Evolutionary conservation across 257 asterid species (phyloP).

Genomic region (Lavandula angustifolia): DNA sequence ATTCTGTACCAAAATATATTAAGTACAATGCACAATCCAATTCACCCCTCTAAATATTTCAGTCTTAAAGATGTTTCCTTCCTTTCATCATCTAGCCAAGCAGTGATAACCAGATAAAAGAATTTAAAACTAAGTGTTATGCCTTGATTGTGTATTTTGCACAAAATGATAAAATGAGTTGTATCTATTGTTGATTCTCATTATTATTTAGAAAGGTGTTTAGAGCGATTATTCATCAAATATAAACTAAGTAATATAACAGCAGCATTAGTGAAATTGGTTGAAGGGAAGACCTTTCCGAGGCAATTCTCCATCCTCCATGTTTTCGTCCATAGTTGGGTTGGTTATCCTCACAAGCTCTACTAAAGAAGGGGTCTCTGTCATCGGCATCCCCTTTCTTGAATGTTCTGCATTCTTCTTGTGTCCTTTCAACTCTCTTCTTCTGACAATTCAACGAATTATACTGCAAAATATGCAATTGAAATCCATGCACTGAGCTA

Average conservation of each 20-base stretch:
- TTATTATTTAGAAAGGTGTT: conserved; percentile 2
- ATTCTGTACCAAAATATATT: conserved; percentile 7
- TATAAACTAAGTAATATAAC: neutral
- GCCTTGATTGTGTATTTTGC: neutral
- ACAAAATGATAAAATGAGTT: neutral
- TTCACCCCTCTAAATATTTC: conserved; percentile 2
- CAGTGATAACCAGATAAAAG: conserved; percentile 20
- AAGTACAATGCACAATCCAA: neutral
- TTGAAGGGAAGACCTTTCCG: conserved; percentile 42
- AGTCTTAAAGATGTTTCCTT: neutral
- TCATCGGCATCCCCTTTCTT: conserved; percentile 33
- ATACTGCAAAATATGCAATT: conserved; percentile 40
- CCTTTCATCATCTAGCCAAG: conserved; percentile 10
- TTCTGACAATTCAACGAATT: conserved; percentile 30
- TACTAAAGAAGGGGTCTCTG: conserved; percentile 35
- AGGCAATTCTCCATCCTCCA: conserved; percentile 26
- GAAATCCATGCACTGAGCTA: conserved; percentile 32
- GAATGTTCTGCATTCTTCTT: conserved; percentile 24
- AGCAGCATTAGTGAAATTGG: conserved; percentile 17
- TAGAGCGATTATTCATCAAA: conserved; percentile 4
- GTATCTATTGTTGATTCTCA: neutral
- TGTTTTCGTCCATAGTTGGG: conserved; percentile 34
- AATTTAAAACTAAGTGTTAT: neutral
- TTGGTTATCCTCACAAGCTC: conserved; percentile 38
- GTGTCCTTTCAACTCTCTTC: conserved; percentile 28